phyloP scores from a whole-genome alignment of 306 rosid species.

The Sphenostylis stenocarpa region DNA sequence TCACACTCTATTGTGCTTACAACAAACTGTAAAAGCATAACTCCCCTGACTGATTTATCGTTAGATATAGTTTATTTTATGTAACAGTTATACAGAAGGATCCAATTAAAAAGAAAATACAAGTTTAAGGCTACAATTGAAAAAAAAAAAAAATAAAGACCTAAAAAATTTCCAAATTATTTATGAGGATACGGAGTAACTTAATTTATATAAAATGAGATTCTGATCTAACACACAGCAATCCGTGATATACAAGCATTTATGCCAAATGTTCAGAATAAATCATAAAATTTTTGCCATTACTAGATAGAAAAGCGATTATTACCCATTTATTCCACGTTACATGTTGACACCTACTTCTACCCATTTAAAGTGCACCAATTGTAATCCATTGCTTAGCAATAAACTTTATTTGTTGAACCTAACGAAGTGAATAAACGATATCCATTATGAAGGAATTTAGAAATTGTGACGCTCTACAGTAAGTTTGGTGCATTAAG shows the following conservation, averaged over 20 bases:
- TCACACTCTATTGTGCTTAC: too few species aligned
- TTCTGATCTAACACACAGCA: neutral
- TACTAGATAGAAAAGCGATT: constrained; percentile 5
- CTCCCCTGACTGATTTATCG: too few species aligned
- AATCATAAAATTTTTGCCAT: neutral
- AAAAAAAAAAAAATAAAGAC: too few species aligned
- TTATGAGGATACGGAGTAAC: too few species aligned
- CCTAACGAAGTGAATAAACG: neutral
- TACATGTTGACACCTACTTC: neutral
- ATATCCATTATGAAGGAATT: constrained; percentile 18
- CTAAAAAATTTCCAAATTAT: too few species aligned
- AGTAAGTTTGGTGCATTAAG: too few species aligned
- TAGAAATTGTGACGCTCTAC: neutral
- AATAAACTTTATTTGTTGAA: neutral
- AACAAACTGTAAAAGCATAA: too few species aligned
- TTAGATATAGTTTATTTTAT: too few species aligned
- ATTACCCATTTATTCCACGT: neutral
- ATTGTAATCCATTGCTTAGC: constrained; percentile 1
- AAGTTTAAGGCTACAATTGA: too few species aligned
- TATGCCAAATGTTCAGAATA: neutral
- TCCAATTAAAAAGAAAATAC: too few species aligned
- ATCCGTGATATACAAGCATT: constrained; percentile 2
- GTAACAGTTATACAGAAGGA: too few species aligned
- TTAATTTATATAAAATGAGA: neutral
- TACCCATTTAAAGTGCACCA: neutral